Evolutionary conservation across 2,329 filamentous ascomycete species (phyloP).

Genomic region (Alternaria consortialis): DNA sequence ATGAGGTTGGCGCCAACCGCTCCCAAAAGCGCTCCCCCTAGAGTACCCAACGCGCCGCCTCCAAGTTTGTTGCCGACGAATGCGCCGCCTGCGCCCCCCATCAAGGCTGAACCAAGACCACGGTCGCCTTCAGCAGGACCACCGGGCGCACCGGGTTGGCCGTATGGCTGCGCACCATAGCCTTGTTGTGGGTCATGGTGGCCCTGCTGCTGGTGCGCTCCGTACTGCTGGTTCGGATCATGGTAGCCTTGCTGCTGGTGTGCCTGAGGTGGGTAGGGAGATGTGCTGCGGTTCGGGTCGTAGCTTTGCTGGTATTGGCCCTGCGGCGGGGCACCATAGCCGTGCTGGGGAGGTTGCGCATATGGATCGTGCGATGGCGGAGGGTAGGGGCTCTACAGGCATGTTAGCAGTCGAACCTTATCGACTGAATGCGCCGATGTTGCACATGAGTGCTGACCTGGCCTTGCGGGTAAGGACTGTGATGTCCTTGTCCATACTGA

Average conservation of each 20-base stretch:
- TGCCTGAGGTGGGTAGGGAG: slow-evolving; percentile 45
- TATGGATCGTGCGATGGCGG: slow-evolving; percentile 42
- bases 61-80: slow-evolving; percentile 65
- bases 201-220: slow-evolving; percentile 25
- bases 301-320: slow-evolving; percentile 45
- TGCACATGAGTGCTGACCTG: slow-evolving; percentile 27
- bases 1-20: slow-evolving; percentile 65
- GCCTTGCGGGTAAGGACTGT: slow-evolving; percentile 25
- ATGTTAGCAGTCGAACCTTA: slow-evolving; percentile 22
- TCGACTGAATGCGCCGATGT: slow-evolving; percentile 18
- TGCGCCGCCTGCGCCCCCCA: slow-evolving; percentile 64
- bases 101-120: slow-evolving; percentile 63
- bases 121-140: slow-evolving; percentile 60
- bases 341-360: slow-evolving; percentile 33
- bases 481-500: slow-evolving; percentile 36
- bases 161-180: slow-evolving; percentile 50
- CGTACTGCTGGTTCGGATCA: slow-evolving; percentile 34
- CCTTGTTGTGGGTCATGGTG: slow-evolving; percentile 26
- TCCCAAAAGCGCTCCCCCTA: slow-evolving; percentile 62
- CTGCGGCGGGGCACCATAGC: slow-evolving; percentile 41
- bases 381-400: slow-evolving; percentile 38
- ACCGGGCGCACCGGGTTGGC: slow-evolving; percentile 48
- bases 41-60: slow-evolving; percentile 61
- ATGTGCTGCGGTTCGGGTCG: slow-evolving; percentile 48
- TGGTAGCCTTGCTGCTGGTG: slow-evolving; percentile 37